Base-by-base conservation (phyloP, 768 basidiomycete genomes). In the Phanerochaete sordida region DNA sequence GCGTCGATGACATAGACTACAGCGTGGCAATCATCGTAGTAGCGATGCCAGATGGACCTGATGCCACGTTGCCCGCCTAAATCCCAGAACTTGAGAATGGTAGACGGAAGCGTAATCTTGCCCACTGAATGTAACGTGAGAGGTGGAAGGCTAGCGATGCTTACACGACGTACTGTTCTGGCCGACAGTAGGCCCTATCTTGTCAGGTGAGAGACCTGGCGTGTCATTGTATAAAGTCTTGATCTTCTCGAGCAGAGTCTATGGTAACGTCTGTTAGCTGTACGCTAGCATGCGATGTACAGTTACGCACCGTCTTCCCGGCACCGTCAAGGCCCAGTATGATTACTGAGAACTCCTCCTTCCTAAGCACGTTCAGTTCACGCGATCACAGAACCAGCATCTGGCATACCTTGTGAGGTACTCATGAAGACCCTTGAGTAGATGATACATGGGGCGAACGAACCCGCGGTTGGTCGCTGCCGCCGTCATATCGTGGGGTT, bases 11-110 rank as follows among this genome's bases (percentile, higher is more conserved):
- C 90, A 67, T 92, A 99, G 43, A 91, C 93, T 47, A 98, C 93
- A 8, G 95, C 96, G 72, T 99, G 96, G 64, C 95, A 97, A 70
- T 98, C 95, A 57, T 93, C 90, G 72, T 96, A 98, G 74, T 99
- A 99, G 58, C 84, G 80, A 60, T 88, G 86, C 95, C 96, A 98
- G 64, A 99, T 96, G 35, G 86, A 88, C 28, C 96, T 83, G 43
- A 99, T 96, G 24, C 95, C 94, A 1, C 89, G 79, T 70, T 98
- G 96, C 0, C 96, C 96, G 12, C 97, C 96, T 11, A 99, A 80
- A 70, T 99, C 97, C 86, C 94, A 97, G 80, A 98, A 98, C 69
- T 93, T 92, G 27, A 98, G 84, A 28, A 96, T 90, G 0, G 94
- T 95, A 0, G 95, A 96, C 0, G 97, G 93, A 4, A 99, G 81